Evolutionary conservation across 164 flowering plant species (phyloP), one percentile per base, ranked within the genome.

Genomic region (Pachysandra terminalis): DNA sequence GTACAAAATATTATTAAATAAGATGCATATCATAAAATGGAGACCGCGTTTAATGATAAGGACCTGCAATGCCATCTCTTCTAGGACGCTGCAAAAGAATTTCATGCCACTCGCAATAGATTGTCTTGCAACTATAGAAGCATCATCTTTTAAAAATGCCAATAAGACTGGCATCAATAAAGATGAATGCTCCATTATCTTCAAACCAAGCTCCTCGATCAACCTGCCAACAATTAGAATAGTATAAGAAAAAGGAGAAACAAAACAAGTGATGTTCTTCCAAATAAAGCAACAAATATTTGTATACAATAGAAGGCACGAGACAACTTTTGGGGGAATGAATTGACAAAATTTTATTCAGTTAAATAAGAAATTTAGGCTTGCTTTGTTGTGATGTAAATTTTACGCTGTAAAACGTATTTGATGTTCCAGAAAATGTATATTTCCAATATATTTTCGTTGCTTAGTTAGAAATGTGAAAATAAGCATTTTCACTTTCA

Each of bases 1-100:
- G 1, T 19, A 22, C 22, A 62, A 3, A 48, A 23, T 23, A 62
- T 22, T 23, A 12, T 19, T 17, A 60, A 32, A 22, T 19, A 19
- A 15, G 21, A 63, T 22, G n/a, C 48, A 0, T 14, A n/a, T 19
- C 9, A 0, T 17, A 16, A 1, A 28, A 56, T 10, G 14, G 56
- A n/a, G 56, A 15, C 12, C 32, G 6, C 45, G 55, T 17, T 25
- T 52, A 64, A 8, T 16, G 37, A 61, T 63, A 72, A 55, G 66
- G 23, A 90, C 98, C 98, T 91, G 98, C 55, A 86, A 59, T 64
- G 83, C 80, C 81, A 92, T 76, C 76, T 90, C 91, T 73, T 85
- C 90, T 56, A 91, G 65, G 69, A 83, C 75, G 52, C 68, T 61
- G 74, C 82, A 75, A 66, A 86, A 87, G 67, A 91, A 67, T 59